Base-by-base conservation (phyloP, 1,284 basidiomycete genomes). In the Malassezia slooffiae region DNA sequence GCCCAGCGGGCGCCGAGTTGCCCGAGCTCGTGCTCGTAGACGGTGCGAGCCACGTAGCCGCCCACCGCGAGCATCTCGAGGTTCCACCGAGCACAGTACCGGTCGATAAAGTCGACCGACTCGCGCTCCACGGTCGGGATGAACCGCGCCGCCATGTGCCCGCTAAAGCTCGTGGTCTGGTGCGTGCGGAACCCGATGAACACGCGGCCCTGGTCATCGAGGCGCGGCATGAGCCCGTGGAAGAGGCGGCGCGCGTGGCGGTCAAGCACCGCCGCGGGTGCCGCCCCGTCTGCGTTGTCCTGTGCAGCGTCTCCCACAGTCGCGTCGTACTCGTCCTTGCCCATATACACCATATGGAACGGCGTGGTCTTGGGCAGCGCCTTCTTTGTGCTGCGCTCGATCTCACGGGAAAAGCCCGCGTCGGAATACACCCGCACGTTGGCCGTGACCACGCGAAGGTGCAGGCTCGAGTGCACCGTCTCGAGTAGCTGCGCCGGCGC, bases 51-150 rank as follows among this genome's bases (percentile, higher is more conserved):
- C 10, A 95, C 75, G 57, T 83, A 79, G 11, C 72, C 73, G 6
- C 86, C 89, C 44, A 69, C 52, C 23, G 58, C 50, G 5, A 67
- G 52, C 20, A 69, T 54, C 49, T 68, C 62, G 15, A 54, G 61
- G 41, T 59, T 55, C 50, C 55, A 52, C 30, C 66, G 55, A 19
- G 58, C 59, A 40, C 71, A 70, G 39, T 63, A 69, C 24, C 57
- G 57, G 29, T 70, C 63, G 39, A 71, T 62, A 42, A 73, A 70
- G 70, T 93, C 89, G 52, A 95, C 82, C 0, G 85, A 86, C 71
- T 97, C 91, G 53, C 91, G 79, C 71, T 97, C 91, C 2, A 97
- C 91, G 0, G 91, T 97, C 1, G 89, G 88, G 47, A 97, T 93
- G 67, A 96, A 96, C 7, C 89, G 77, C 2, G 86, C 82, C 2